Evolutionary conservation across 441 rosid species (phyloP).

Genomic region (Gossypium schwendimanii): DNA sequence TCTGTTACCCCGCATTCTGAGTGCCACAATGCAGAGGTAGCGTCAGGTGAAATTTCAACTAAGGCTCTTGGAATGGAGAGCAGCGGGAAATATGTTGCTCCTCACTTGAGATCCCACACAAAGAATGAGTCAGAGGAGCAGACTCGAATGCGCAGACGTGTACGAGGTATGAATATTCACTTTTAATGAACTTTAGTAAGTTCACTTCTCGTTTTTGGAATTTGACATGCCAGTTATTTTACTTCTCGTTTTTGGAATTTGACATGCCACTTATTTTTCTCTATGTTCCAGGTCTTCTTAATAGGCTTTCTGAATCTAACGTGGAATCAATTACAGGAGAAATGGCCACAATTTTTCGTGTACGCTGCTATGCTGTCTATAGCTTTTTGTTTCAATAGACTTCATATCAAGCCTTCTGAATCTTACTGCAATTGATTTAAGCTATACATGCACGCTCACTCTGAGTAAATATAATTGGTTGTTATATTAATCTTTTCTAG

Average conservation of each 20-base stretch:
- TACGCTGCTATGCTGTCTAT: conserved; percentile 29
- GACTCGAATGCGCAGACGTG: conserved; percentile 50
- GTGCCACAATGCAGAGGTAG: conserved; percentile 17
- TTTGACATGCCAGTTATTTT: no score
- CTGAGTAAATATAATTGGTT: not conserved
- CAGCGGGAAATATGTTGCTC: conserved; percentile 56
- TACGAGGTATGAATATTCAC: conserved; percentile 51
- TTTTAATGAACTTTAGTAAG: conserved; percentile 10
- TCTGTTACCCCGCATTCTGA: conserved; percentile 22
- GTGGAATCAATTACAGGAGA: conserved; percentile 78
- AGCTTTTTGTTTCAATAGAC: not conserved
- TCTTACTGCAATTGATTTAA: not conserved
- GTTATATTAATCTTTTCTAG: not conserved
- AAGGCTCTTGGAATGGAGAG: conserved; percentile 19
- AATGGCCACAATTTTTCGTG: conserved; percentile 53
- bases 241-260: conserved; percentile 3
- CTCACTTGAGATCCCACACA: conserved; percentile 53
- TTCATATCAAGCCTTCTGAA: not conserved
- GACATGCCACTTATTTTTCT: conserved; percentile 9
- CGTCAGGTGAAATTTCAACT: conserved; percentile 21
- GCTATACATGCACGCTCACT: not conserved
- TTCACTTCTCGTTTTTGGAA: no score
- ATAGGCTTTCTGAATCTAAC: conserved; percentile 76
- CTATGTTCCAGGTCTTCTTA: conserved; percentile 63
- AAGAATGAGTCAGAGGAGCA: conserved; percentile 59